These are phyloP conservation scores for Xylaria sp. DNA, from an alignment of 2,329 filamentous ascomycete genomes.

Conservation along the genomic window DNA sequence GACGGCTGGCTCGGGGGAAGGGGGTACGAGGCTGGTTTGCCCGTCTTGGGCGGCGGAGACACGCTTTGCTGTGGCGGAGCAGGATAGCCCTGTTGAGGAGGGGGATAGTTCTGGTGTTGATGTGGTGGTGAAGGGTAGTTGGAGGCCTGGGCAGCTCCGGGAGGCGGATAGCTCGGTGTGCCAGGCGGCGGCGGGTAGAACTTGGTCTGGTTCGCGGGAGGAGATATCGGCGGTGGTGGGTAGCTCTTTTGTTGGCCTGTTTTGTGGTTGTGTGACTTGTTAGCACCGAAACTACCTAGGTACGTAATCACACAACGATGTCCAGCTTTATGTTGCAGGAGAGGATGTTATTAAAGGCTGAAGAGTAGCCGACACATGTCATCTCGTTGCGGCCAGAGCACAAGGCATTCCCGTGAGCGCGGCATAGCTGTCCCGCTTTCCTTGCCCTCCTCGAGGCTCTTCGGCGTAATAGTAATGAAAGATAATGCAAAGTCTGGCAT, in stretches of 20 bases:
- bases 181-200: conserved; percentile 58
- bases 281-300: conserved; percentile 6
- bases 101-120: conserved; percentile 28
- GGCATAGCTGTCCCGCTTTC: not conserved
- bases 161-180: conserved; percentile 50
- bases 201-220: conserved; percentile 58
- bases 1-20: conserved; percentile 41
- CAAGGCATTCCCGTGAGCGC: not conserved
- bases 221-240: conserved; percentile 60
- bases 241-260: conserved; percentile 54
- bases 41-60: conserved; percentile 54
- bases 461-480: conserved; percentile 33
- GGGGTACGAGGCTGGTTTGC: conserved; percentile 49
- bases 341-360: not conserved
- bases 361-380: not conserved
- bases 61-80: conserved; percentile 50
- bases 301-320: not conserved
- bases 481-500: conserved; percentile 31
- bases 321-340: conserved; percentile 15
- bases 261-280: conserved; percentile 18
- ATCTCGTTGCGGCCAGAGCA: not conserved
- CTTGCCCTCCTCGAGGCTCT: conserved; percentile 9
- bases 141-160: conserved; percentile 40
- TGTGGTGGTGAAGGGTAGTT: conserved; percentile 50
- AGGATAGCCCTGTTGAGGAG: conserved; percentile 45